Evolutionary conservation across 2,329 filamentous ascomycete genomes (phyloP).

Genomic region (Niveomyces coronatus): DNA sequence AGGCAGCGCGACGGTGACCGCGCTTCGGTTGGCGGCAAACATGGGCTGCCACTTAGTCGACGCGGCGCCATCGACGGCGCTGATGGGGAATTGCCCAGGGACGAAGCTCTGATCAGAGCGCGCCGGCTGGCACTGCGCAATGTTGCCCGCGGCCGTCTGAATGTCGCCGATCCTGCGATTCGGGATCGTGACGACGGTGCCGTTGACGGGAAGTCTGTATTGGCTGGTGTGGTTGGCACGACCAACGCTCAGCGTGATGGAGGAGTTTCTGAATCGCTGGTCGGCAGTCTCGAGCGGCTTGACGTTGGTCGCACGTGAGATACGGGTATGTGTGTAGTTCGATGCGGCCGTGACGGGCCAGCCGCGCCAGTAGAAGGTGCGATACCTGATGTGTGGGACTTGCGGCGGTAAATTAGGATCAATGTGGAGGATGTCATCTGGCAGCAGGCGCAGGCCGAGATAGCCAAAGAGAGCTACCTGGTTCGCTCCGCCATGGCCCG

Average conservation of each 20-base stretch:
- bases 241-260: constrained; percentile 51
- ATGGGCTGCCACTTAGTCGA: constrained; percentile 16
- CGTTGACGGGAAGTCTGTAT: constrained; percentile 36
- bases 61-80: constrained; percentile 13
- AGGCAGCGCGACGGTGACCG: constrained; percentile 12
- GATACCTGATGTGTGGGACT: constrained; percentile 39
- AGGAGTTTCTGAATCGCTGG: constrained; percentile 35
- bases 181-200: constrained; percentile 37
- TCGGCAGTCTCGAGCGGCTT: constrained; percentile 41
- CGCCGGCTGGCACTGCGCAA: constrained; percentile 53
- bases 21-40: constrained; percentile 11
- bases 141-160: constrained; percentile 46
- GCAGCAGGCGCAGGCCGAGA: constrained; percentile 50
- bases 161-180: constrained; percentile 48
- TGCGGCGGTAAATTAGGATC: constrained; percentile 50
- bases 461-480: constrained; percentile 59
- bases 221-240: constrained; percentile 23
- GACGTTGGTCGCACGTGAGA: constrained; percentile 22
- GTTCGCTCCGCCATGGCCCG: constrained; percentile 59
- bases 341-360: constrained; percentile 15
- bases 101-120: constrained; percentile 35
- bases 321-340: constrained; percentile 17
- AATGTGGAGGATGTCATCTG: constrained; percentile 46
- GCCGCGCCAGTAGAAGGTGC: constrained; percentile 21
- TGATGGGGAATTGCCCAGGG: constrained; percentile 58